Base-by-base conservation (phyloP, 495 filamentous ascomycete genomes). In the Talaromyces proteolyticus region DNA sequence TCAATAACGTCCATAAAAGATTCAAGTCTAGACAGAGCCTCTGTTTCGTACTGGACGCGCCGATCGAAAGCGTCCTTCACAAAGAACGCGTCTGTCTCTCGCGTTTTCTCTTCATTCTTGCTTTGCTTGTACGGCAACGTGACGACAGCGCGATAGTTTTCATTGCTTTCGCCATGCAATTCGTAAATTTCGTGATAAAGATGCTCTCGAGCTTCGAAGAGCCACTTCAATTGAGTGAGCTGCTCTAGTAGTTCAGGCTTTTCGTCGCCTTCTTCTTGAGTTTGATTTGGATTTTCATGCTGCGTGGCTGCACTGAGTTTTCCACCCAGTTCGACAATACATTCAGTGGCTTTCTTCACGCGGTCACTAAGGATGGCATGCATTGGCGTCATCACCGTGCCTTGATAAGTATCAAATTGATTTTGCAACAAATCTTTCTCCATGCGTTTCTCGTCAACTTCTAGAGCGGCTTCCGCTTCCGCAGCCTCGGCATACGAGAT, bases 221-320 rank as follows among this genome's bases (percentile, higher is more conserved):
- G 85, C 93, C 93, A 98, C 60, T 98, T 98, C 8, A 97, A 74
- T 21, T 95, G 81, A 0, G 93, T 97, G 3, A 98, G 76, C 54
- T 93, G 93, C 66, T 98, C 93, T 2, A 96, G 74, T 0, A 97
- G 74, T 68, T 97, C 94, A 0, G 93, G 91, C 60, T 92, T 87
- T 62, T 95, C 92, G 57, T 96, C 91, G 48, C 92, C 92, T 65
- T 95, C 91, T 64, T 95, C 90, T 57, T 96, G 91, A 1, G 89
- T 85, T 49, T 86, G 77, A 55, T 93, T 89, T 3, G 89, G 89
- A 48, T 82, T 81, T 11, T 78, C 78, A 25, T 80, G 72, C 53
- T 82, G 86, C 0, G 84, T 86, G 53, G 89, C 85, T 50, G 84
- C 81, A 50, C 85, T 88, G 0, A 96, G 74, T 16, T 80, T 79